A percentile compares a stretch with the other conserved stretches of the same genome.
phyloP scores from a whole-genome alignment of 139 green algal genomes.

The Coelastrella sp. region DNA sequence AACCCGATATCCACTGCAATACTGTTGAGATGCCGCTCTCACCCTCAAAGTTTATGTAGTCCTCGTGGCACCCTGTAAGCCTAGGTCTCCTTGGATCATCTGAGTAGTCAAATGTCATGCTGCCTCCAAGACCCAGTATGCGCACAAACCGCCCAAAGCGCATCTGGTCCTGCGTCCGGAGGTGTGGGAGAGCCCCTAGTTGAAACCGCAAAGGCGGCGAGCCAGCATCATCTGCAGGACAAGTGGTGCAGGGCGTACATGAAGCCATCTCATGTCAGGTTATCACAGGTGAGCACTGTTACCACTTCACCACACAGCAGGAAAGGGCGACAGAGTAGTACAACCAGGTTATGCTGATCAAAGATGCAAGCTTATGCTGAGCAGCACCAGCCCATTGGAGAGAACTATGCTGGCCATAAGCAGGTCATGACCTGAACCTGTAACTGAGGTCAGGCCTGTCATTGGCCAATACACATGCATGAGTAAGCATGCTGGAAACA shows the following conservation, averaged over 20 bases:
- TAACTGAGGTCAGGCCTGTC: too few relatives aligned
- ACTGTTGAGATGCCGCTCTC: neutral
- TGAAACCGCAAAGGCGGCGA: constrained; percentile 43
- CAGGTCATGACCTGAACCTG: too few relatives aligned
- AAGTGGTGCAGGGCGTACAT: too few relatives aligned
- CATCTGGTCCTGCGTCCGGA: constrained; percentile 51
- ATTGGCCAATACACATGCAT: too few relatives aligned
- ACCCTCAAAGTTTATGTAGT: constrained; percentile 51
- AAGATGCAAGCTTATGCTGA: constrained; percentile 42
- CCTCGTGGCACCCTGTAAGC: constrained; percentile 18
- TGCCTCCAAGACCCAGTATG: constrained; percentile 50
- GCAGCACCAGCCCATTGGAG: too few relatives aligned
- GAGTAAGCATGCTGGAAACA: too few relatives aligned
- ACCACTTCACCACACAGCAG: constrained; percentile 45
- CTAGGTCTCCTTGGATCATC: neutral
- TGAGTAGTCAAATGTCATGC: constrained; percentile 23
- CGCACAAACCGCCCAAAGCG: constrained; percentile 44
- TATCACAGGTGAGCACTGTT: constrained; percentile 5
- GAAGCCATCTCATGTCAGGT: too few relatives aligned
- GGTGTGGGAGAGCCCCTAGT: constrained; percentile 49
- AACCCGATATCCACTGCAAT: too few relatives aligned
- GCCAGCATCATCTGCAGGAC: neutral
- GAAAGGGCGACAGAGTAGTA: too few relatives aligned
- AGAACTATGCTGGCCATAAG: too few relatives aligned
- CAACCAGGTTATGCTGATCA: constrained; percentile 54